Base-by-base conservation (phyloP, 2,329 filamentous ascomycete species). In the Xylaria sp. region DNA sequence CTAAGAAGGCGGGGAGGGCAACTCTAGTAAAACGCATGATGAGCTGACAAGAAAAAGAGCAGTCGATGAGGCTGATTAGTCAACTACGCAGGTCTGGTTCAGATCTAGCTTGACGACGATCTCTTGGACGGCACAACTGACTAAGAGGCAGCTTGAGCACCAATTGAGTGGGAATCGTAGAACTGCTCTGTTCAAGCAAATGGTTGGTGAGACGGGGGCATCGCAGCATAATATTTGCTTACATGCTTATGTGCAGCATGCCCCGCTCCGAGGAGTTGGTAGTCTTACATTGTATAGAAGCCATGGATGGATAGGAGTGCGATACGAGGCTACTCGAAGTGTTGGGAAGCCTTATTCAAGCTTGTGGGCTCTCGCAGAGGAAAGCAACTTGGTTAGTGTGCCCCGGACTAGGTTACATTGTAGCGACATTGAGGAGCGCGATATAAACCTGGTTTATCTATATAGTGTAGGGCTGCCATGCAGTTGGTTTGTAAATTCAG, bases 21-120 rank as follows among this genome's bases (percentile, higher is more conserved):
- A 61, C 1, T 11, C 55, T 39, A 47, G 39, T 39, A 56, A 67
- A 36, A 47, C 27, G 65, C 65, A 67, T 67, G 29, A 20, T 59
- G 62, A 65, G 49, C 44, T 63, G 51, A 57, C 5, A 17, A 27
- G 33, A 27, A 38, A 31, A 38, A 22, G 29, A 17, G 20, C 22
- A 11, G 20, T 33, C 33, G 45, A 27, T 27, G 27, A 27, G n/a
- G 42, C 56, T 39, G 13, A 11, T 36, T 20, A 31, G 49, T 27
- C 13, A 31, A n/a, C 36, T 55, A n/a, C n/a, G 11, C 20, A 25
- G n/a, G 13, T 17, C 3, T 31, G 20, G 22, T 17, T 38, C 39
- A 38, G n/a, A 25, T 44, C 27, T 20, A 42, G 45, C n/a, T 31
- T 15, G 25, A 50, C 11, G 31, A 39, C 22, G 31, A 31, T 42